Evolutionary conservation across 2,329 filamentous ascomycete species (phyloP).

Genomic region (Neofusicoccum cordaticola): DNA sequence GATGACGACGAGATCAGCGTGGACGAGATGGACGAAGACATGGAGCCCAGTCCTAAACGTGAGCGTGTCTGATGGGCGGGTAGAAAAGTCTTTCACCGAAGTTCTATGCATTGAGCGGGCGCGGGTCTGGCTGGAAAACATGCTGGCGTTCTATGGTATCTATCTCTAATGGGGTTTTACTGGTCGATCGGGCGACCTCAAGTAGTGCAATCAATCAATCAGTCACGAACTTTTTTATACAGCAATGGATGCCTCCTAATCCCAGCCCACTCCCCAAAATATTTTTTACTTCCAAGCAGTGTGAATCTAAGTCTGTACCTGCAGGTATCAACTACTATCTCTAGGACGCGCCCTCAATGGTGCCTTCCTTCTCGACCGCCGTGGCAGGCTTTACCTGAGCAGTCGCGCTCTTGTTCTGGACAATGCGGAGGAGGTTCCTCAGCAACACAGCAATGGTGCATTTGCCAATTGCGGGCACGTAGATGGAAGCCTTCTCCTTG

Average conservation of each 20-base stretch:
- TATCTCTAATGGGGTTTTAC: slow-evolving; percentile 2
- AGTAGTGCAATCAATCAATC: slow-evolving; percentile 6
- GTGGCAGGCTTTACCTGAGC: slow-evolving; percentile 18
- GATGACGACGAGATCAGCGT: slow-evolving; percentile 35
- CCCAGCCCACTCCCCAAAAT: background rate
- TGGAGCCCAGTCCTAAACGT: slow-evolving; percentile 17
- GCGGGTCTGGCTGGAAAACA: slow-evolving; percentile 16
- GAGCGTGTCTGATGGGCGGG: slow-evolving; percentile 10
- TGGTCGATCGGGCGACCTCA: slow-evolving; percentile 4
- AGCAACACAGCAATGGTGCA: slow-evolving; percentile 92
- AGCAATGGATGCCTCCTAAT: background rate
- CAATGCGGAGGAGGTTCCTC: slow-evolving; percentile 70
- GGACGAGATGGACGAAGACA: slow-evolving; percentile 23
- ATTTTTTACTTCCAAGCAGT: background rate
- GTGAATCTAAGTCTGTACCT: background rate
- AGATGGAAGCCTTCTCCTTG: slow-evolving; percentile 95
- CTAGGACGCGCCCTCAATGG: slow-evolving; percentile 18
- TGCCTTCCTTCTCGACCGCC: slow-evolving; percentile 21
- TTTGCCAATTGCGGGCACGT: slow-evolving; percentile 95
- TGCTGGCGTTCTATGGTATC: slow-evolving; percentile 18
- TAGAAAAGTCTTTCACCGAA: slow-evolving; percentile 9
- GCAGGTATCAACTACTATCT: background rate
- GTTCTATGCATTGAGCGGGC: slow-evolving; percentile 17
- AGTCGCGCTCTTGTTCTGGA: slow-evolving; percentile 41
- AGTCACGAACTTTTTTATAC: background rate